These are phyloP conservation scores for Neonectria neomacrospora DNA, from an alignment of 2,329 filamentous ascomycete species.

Conservation along the genomic window DNA sequence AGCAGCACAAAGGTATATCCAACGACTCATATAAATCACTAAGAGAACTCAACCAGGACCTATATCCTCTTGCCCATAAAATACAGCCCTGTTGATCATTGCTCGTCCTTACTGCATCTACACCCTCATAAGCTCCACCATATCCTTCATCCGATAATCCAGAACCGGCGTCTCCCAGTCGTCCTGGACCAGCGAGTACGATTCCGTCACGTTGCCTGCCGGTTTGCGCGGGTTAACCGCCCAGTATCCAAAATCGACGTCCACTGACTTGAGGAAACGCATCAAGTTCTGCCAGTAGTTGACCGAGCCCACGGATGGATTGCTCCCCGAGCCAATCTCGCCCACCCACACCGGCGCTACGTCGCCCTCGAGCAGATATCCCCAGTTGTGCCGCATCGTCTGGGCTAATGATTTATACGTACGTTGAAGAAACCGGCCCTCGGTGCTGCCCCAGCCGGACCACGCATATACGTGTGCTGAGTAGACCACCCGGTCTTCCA, in stretches of 20 bases:
- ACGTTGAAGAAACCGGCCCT: conserved; percentile 69
- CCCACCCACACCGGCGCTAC: conserved; percentile 73
- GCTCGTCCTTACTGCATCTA: not conserved
- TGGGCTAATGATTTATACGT: conserved; percentile 70
- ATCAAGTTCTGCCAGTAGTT: conserved; percentile 75
- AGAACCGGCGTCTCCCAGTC: conserved; percentile 72
- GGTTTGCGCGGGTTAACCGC: conserved; percentile 75
- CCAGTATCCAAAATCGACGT: conserved; percentile 78
- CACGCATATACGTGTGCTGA: conserved; percentile 76
- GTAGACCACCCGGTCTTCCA: conserved; percentile 70
- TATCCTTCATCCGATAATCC: conserved; percentile 72
- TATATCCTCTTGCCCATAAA: conserved; percentile 17
- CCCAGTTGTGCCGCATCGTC: conserved; percentile 74
- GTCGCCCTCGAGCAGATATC: conserved; percentile 63
- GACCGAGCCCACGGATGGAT: conserved; percentile 64
- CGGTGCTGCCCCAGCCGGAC: conserved; percentile 74
- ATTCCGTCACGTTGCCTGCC: conserved; percentile 65
- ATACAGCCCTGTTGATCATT: conserved; percentile 28
- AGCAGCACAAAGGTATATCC: conserved; percentile 17
- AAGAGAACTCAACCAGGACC: conserved; percentile 4
- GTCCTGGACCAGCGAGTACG: conserved; percentile 70
- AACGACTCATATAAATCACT: conserved; percentile 2
- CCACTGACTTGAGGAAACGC: conserved; percentile 65
- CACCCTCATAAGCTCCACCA: conserved; percentile 63
- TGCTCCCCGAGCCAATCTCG: conserved; percentile 70